Conservation (phyloP, 257 asterid species). For the Solanum peruvianum region DNA sequence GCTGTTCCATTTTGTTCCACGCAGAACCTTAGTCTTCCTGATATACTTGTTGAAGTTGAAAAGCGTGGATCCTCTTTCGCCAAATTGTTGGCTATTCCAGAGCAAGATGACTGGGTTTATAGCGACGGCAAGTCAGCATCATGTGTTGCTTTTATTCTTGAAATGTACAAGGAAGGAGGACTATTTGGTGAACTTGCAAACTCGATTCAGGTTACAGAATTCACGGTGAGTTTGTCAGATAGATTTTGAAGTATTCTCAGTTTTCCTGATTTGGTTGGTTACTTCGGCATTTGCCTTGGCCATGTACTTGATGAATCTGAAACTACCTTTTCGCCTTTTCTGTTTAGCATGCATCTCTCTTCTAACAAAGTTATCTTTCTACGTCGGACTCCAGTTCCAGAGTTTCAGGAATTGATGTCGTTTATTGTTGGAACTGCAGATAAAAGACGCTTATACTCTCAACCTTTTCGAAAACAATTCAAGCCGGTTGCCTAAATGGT, state of each 20-base stretch:
- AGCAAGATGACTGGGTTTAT: slow-evolving; percentile 79
- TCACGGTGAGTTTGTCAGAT: slow-evolving; percentile 53
- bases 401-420: background rate
- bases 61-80: slow-evolving; percentile 82
- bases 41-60: slow-evolving; percentile 78
- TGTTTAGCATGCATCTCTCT: background rate
- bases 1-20: background rate
- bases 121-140: slow-evolving; percentile 82
- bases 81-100: slow-evolving; percentile 69
- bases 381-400: background rate
- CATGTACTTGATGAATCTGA: background rate
- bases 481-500: slow-evolving; percentile 82
- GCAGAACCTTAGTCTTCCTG: slow-evolving; percentile 69
- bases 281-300: background rate
- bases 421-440: slow-evolving; percentile 34
- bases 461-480: slow-evolving; percentile 62
- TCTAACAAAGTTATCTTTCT: background rate
- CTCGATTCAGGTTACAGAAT: slow-evolving; percentile 83
- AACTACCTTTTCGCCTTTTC: background rate
- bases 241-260: background rate
- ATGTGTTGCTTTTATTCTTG: slow-evolving; percentile 84
- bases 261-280: background rate
- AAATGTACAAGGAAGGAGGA: slow-evolving; percentile 88
- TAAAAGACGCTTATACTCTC: slow-evolving; percentile 76
- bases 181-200: slow-evolving; percentile 57